phyloP scores from a whole-genome alignment of 139 green algal genomes.

The Zygnema circumcarinatum region DNA sequence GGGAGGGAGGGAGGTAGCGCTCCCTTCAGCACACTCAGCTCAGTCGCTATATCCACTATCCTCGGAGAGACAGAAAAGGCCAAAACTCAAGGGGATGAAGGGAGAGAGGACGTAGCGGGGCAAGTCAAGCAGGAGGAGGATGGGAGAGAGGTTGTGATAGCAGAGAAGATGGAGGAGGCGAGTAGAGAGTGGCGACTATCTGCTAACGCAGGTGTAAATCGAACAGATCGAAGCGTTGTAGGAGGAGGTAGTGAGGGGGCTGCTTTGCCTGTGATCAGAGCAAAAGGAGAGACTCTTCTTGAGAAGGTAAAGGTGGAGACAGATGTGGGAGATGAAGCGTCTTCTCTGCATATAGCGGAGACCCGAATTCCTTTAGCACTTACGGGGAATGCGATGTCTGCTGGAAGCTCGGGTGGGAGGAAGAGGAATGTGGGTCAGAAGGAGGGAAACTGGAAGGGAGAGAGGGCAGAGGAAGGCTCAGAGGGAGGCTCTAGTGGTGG shows the following conservation, averaged over 20 bases:
- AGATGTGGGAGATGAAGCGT: neutral
- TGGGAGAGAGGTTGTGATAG: neutral
- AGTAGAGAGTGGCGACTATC: too few relatives aligned
- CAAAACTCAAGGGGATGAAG: neutral
- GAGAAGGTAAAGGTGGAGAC: neutral
- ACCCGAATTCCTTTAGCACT: too few relatives aligned
- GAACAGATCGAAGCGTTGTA: too few relatives aligned
- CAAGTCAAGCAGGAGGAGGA: too few relatives aligned
- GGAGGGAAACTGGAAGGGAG: neutral
- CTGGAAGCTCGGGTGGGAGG: neutral
- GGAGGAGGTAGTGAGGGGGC: neutral
- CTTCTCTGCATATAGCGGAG: neutral
- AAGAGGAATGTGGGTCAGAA: neutral
- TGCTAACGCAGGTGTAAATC: too few relatives aligned
- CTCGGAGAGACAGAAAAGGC: neutral
- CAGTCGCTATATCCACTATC: neutral
- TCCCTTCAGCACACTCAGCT: neutral
- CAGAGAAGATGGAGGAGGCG: neutral
- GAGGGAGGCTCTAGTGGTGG: neutral
- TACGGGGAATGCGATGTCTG: too few relatives aligned
- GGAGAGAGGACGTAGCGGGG: too few relatives aligned
- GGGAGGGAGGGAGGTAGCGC: neutral
- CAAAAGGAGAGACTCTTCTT: too few relatives aligned
- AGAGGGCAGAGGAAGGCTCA: neutral
- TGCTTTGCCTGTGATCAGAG: too few relatives aligned